Conservation (phyloP, 257 asterid genomes). For the Lantana camara region DNA sequence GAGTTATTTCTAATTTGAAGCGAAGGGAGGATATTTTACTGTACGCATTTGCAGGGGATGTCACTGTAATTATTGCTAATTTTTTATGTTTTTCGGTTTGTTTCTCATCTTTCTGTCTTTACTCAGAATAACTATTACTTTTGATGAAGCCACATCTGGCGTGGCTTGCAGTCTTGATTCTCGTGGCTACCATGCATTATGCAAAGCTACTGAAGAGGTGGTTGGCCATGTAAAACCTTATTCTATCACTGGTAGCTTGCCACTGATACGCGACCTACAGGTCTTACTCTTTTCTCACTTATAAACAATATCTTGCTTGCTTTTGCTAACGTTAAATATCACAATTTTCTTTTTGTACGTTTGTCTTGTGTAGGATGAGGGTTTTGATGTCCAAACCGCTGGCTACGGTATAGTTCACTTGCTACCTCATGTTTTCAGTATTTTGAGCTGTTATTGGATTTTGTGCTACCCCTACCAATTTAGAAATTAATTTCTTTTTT, state of each 20-base stretch:
- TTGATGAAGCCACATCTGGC: conserved; percentile 73
- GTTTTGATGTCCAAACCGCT: conserved; percentile 91
- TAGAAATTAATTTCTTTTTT: not conserved
- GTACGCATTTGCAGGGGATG: no score
- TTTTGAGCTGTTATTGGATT: not conserved
- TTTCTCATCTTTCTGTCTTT: conserved; percentile 12
- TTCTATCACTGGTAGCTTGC: conserved; percentile 94
- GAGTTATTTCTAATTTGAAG: no score
- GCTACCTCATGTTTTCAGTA: conserved; percentile 15
- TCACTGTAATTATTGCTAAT: not conserved
- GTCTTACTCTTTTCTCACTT: conserved; percentile 37
- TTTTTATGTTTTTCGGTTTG: conserved; percentile 5
- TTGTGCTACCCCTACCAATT: not conserved
- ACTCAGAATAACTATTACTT: conserved; percentile 66
- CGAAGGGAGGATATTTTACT: no score
- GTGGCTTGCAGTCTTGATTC: conserved; percentile 98
- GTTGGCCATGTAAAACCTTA: conserved; percentile 94
- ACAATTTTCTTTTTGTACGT: conserved; percentile 5
- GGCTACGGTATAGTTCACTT: conserved; percentile 73
- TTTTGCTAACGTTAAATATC: not conserved
- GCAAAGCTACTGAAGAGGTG: conserved; percentile 93
- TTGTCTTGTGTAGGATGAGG: conserved; percentile 75
- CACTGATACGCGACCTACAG: conserved; percentile 92
- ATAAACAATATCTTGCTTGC: not conserved
- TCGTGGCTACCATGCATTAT: conserved; percentile 79